Evolutionary conservation across 768 basidiomycete species (phyloP).

Genomic region (Terana coerulea): DNA sequence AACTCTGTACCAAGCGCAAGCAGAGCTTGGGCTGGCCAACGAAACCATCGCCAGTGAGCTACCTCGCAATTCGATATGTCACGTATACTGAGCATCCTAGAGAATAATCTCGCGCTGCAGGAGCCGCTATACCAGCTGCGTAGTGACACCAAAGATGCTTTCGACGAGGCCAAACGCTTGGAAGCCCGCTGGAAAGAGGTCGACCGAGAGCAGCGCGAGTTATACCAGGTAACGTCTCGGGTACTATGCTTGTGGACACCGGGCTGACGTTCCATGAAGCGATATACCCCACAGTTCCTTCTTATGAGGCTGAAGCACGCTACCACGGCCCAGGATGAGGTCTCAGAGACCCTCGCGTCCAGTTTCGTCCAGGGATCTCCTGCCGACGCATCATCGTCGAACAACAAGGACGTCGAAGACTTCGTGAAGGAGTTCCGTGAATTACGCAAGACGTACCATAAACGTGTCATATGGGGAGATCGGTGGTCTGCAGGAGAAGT

Average conservation of each 20-base stretch:
- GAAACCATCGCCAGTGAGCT: conserved; percentile 80
- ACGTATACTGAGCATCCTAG: conserved; percentile 35
- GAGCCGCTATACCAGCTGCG: conserved; percentile 73
- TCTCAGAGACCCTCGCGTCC: conserved; percentile 81
- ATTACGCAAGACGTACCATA: conserved; percentile 86
- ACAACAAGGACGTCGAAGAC: conserved; percentile 66
- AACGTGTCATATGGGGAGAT: conserved; percentile 86
- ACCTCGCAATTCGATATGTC: neutral
- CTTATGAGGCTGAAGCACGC: conserved; percentile 85
- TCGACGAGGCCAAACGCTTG: conserved; percentile 79
- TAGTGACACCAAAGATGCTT: conserved; percentile 80
- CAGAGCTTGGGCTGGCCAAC: conserved; percentile 79
- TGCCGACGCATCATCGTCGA: conserved; percentile 17
- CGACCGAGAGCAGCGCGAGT: conserved; percentile 82
- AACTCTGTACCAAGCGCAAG: conserved; percentile 68
- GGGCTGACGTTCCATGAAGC: conserved; percentile 38
- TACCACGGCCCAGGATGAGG: conserved; percentile 85
- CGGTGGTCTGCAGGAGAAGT: conserved; percentile 85
- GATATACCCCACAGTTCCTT: conserved; percentile 83
- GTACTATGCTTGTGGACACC: neutral
- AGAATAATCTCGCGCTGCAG: conserved; percentile 71
- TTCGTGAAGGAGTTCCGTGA: conserved; percentile 90
- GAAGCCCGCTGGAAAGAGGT: conserved; percentile 84
- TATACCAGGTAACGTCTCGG: conserved; percentile 68
- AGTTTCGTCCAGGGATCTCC: conserved; percentile 69